Conservation (phyloP, 164 flowering plant genomes). For the Vitis vinifera region DNA sequence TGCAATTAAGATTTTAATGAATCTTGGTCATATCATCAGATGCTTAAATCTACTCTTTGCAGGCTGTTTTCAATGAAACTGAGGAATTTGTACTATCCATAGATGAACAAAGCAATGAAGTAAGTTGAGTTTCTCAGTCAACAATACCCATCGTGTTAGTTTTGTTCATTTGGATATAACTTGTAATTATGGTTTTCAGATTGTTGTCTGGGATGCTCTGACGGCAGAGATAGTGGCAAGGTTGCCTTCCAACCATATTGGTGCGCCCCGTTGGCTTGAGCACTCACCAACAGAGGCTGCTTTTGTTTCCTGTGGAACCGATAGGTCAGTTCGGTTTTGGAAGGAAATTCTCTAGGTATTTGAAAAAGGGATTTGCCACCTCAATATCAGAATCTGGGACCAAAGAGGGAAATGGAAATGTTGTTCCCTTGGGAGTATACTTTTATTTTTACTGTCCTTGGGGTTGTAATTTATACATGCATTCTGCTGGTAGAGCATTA, state of each 20-base stretch:
- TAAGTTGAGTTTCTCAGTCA: conserved; percentile 15
- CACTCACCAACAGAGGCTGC: conserved; percentile 83
- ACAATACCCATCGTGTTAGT: no score
- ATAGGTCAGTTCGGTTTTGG: conserved; percentile 78
- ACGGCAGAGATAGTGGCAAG: conserved; percentile 72
- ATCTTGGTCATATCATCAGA: no score
- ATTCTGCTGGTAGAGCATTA: no score
- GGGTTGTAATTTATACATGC: no score
- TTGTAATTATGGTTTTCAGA: conserved; percentile 37
- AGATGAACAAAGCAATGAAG: conserved; percentile 86
- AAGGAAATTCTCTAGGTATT: conserved; percentile 49
- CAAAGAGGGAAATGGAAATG: no score
- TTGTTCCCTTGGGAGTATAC: no score
- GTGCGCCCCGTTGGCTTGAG: conserved; percentile 83
- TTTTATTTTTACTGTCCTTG: no score
- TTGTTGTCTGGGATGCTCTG: conserved; percentile 80
- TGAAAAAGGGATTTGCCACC: not conserved
- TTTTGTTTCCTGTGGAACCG: conserved; percentile 77
- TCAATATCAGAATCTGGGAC: no score
- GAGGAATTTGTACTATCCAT: conserved; percentile 78
- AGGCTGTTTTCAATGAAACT: conserved; percentile 84
- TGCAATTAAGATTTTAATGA: no score
- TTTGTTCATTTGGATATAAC: conserved; percentile 1
- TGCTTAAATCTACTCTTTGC: conserved; percentile 19
- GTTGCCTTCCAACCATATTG: conserved; percentile 77